A percentile compares a stretch with the other conserved stretches of the same genome.
These are phyloP conservation scores for Primulina eburnea DNA, from an alignment of 257 asterid species.

Conservation along the genomic window DNA sequence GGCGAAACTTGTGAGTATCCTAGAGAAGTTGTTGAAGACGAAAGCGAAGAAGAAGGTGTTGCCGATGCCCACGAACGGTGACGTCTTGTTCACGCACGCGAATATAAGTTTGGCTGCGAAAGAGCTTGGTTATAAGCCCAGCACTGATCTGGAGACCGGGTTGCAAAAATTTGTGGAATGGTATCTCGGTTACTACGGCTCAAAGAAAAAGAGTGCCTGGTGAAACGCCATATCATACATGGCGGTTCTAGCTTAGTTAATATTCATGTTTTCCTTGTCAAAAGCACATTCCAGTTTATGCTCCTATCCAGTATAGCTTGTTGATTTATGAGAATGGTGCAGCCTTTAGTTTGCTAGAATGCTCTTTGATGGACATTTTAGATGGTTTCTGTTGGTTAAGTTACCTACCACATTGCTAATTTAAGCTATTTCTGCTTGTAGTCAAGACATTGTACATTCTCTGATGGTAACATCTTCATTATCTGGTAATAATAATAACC, in stretches of 20 bases:
- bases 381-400: conserved; percentile 26
- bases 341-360: conserved; percentile 22
- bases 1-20: conserved; percentile 53
- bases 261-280: conserved; percentile 14
- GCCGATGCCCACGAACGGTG: conserved; percentile 70
- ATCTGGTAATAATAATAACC: conserved; percentile 12
- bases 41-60: conserved; percentile 59
- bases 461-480: conserved; percentile 14
- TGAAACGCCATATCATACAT: conserved; percentile 23
- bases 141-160: conserved; percentile 57
- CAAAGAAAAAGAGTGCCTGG: conserved; percentile 61
- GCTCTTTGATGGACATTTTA: conserved; percentile 23
- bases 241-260: not conserved
- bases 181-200: conserved; percentile 59
- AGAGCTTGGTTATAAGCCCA: conserved; percentile 72
- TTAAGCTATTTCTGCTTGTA: conserved; percentile 24
- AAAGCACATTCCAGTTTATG: conserved; percentile 18
- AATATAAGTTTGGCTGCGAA: conserved; percentile 56
- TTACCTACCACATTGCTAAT: conserved; percentile 28
- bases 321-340: conserved; percentile 11
- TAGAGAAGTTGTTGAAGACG: conserved; percentile 64
- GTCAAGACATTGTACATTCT: conserved; percentile 30
- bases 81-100: conserved; percentile 68
- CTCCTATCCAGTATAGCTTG: not conserved
- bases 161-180: conserved; percentile 68